Base-by-base conservation (phyloP, 2,329 filamentous ascomycete genomes). In the Phialemoniopsis sp. region DNA sequence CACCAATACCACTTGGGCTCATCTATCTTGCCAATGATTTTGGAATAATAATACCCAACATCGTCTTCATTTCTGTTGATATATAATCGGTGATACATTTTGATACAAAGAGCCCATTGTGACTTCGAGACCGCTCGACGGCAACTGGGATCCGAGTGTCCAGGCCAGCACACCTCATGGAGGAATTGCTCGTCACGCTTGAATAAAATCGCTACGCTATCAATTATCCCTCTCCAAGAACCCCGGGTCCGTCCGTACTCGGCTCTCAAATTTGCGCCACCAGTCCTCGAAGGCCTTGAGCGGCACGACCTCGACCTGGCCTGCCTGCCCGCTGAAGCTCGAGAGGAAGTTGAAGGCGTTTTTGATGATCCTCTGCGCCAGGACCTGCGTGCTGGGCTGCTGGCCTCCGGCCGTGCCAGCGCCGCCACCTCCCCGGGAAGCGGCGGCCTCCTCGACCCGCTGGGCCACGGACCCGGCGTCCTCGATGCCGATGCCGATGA, bases 341-440 rank as follows among this genome's bases (percentile, higher is more conserved):
- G 91, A 82, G 41, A 98, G 70, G 60, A 95, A 97, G 64, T 98
- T 96, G 63, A 97, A 98, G 13, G 91, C 93, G 62, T 96, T 95
- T 53, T 88, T 85, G 53, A 98, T 97, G 52, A 98, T 96, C 47
- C 88, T 74, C 64, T 97, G 89, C 21, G 93, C 93, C 17, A 98
- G 72, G 3, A 89, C 68, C 47, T 87, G 80, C 1, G 89, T 93
- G n/a, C 47, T 43, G 1, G 48, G 47, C 4, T 31, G 29, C 15
- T 6, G 13, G 30, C 21, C 32, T 14, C 15, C 19, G 26, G 5
- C 13, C 13, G 16, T 77, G 72, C 2, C 80, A 70, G 34, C 67
- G 64, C 19, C 43, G 53, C 44, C 45, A 57, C 28, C 19, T 13
- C 21, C 21, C 10, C 21, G 21, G 10, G 21, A 26, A 10, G 21